phyloP scores from a whole-genome alignment of 495 filamentous ascomycete species.

The Geopyxis carbonaria region DNA sequence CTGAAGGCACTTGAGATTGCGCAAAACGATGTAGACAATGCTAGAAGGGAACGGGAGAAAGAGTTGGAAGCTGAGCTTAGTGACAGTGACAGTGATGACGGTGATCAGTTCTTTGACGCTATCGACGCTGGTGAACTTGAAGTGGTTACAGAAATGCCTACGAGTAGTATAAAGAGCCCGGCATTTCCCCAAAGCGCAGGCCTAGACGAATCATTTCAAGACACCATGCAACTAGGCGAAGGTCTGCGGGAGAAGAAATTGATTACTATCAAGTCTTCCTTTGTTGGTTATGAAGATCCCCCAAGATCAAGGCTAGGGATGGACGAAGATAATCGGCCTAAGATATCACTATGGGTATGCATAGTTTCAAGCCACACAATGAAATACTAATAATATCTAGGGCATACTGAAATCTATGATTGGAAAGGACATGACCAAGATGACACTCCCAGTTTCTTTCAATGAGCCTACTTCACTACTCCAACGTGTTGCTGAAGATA shows the following conservation, averaged over 20 bases:
- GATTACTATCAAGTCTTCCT: constrained; percentile 54
- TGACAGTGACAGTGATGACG: constrained; percentile 55
- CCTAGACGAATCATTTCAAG: constrained; percentile 28
- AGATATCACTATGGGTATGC: constrained; percentile 88
- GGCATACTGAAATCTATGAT: constrained; percentile 98
- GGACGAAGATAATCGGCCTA: constrained; percentile 82
- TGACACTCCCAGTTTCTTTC: constrained; percentile 96
- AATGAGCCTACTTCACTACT: constrained; percentile 97
- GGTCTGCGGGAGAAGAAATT: constrained; percentile 31
- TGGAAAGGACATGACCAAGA: constrained; percentile 98
- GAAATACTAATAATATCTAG: constrained; percentile 34
- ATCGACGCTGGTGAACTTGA: constrained; percentile 84
- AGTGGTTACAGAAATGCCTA: constrained; percentile 42
- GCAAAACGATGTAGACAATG: constrained; percentile 9
- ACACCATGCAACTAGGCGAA: constrained; percentile 26
- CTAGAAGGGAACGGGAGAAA: constrained; percentile 10
- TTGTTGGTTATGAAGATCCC: constrained; percentile 79
- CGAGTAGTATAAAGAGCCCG: constrained; percentile 24
- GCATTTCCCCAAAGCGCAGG: constrained; percentile 27
- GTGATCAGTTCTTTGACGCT: constrained; percentile 96
- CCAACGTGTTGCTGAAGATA: constrained; percentile 86
- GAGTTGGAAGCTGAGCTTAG: constrained; percentile 12
- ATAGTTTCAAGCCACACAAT: background rate
- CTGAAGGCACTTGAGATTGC: constrained; percentile 20
- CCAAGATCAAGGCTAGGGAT: constrained; percentile 61